Evolutionary conservation across 148 eudicot genomes (phyloP), one percentile per base, ranked within the genome.

Genomic region (Amaranthus cruentus): DNA sequence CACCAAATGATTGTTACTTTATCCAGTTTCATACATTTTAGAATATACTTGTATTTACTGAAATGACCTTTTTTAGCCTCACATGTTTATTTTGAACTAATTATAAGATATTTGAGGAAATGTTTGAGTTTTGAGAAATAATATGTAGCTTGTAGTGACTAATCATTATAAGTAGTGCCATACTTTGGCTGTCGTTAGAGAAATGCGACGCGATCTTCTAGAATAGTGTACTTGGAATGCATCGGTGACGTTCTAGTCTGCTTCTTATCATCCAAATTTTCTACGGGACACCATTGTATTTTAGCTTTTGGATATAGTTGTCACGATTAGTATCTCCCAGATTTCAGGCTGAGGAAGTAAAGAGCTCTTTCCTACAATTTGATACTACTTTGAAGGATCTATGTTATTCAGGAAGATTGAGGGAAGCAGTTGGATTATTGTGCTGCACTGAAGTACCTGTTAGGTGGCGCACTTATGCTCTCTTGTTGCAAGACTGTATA

Each of bases 401-500:
- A 49, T 90, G 96, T 81, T 83, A 84, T 47, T 75, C 86, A 6
- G 96, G 98, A 77, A 87, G 97, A 70, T 80, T 91, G 80, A 81
- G 72, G 64, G 88, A 94, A 75, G 91, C 97, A 71, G 71, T 91
- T 77, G 71, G 84, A 59, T 64, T 91, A 75, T 74, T 94, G 79
- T 87, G 85, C 77, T 62, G 82, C 79, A 66, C 87, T 18, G 84
- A 77, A 71, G 60, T 69, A 67, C 76, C 69, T 44, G 88, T 84
- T 61, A 72, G 78, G 38, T 81, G 87, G 60, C 81, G 75, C 49
- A 91, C 89, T 47, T 91, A 88, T 84, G 81, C 91, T 62, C 96
- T 94, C 62, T 82, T 94, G 77, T 73, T 94, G 83, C 97, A 94
- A 85, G 98, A 94, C 76, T 88, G 89, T 83, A 85, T 91, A 75